Conservation (phyloP, 2,329 filamentous ascomycete genomes). For the Periconia sp. region DNA sequence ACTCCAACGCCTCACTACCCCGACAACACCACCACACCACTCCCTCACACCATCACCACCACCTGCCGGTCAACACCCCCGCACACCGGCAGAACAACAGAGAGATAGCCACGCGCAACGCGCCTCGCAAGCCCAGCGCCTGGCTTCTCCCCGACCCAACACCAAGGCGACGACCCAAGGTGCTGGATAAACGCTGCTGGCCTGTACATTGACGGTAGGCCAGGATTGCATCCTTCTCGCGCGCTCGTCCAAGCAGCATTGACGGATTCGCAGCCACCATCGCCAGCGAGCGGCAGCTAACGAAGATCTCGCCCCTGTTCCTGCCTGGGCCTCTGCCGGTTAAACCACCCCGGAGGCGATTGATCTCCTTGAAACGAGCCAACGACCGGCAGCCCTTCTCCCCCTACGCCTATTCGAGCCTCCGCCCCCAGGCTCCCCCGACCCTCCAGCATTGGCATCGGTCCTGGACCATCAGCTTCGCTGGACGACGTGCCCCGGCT, state of each 20-base stretch:
- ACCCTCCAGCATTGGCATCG: conserved; percentile 2
- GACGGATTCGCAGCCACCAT: conserved; percentile 29
- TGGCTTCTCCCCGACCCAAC: not conserved
- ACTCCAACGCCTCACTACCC: too few species aligned
- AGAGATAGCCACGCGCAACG: not conserved
- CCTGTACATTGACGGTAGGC: conserved; percentile 3
- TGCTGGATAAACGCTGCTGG: conserved; percentile 25
- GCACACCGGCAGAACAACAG: not conserved
- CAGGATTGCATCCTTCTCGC: conserved; percentile 19
- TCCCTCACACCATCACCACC: too few species aligned
- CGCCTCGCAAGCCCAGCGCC: not conserved
- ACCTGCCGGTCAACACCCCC: not conserved
- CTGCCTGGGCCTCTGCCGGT: conserved; percentile 23
- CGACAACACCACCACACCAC: too few species aligned
- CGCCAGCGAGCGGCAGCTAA: conserved; percentile 39
- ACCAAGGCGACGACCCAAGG: conserved; percentile 16
- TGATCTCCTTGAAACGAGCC: conserved; percentile 39
- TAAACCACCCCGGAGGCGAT: conserved; percentile 32
- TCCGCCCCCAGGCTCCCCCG: not conserved
- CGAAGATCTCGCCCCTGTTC: conserved; percentile 38
- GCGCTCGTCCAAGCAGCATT: conserved; percentile 27
- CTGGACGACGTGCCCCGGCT: not conserved
- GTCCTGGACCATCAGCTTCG: not conserved
- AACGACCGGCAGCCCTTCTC: conserved; percentile 34
- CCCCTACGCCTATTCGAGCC: conserved; percentile 20